phyloP scores from a whole-genome alignment of 75 land plant genomes.

The Gnetum montanum region DNA sequence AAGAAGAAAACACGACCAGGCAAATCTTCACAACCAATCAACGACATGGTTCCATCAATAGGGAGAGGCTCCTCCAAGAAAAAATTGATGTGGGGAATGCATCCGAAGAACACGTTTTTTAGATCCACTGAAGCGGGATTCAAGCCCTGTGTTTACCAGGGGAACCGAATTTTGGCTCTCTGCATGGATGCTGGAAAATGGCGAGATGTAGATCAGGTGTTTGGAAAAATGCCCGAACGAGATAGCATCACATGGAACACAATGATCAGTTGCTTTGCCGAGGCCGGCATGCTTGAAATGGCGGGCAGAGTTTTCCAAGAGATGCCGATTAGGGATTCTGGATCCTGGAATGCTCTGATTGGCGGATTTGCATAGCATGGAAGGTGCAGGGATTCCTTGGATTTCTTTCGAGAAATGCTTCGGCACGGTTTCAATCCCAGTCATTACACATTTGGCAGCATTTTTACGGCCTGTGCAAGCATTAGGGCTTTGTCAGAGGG shows the following conservation, averaged over 20 bases:
- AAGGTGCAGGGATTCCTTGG: conserved; percentile 6
- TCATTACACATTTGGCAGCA: background rate
- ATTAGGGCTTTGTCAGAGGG: too few species aligned
- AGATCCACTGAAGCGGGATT: too few species aligned
- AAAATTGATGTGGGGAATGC: too few species aligned
- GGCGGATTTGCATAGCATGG: conserved; percentile 13
- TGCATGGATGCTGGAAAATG: too few species aligned
- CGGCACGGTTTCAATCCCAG: background rate
- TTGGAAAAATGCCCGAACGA: conserved; percentile 11
- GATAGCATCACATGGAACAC: conserved; percentile 9
- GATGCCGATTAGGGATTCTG: conserved; percentile 3
- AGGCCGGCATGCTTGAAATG: background rate
- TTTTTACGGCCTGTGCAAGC: conserved; percentile 13
- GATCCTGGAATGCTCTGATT: conserved; percentile 18
- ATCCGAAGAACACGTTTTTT: too few species aligned
- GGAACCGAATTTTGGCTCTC: too few species aligned
- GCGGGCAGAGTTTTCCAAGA: background rate
- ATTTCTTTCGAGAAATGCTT: conserved; percentile 10
- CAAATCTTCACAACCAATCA: too few species aligned
- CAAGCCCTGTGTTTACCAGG: too few species aligned
- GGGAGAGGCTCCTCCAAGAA: too few species aligned
- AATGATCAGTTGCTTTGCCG: conserved; percentile 16
- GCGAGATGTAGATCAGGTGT: too few species aligned
- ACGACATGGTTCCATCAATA: too few species aligned
- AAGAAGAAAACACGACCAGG: too few species aligned